Evolutionary conservation across 1,139 yeast species (phyloP), one percentile per base, ranked within the genome.

Genomic region (Eremothecium coryli): DNA sequence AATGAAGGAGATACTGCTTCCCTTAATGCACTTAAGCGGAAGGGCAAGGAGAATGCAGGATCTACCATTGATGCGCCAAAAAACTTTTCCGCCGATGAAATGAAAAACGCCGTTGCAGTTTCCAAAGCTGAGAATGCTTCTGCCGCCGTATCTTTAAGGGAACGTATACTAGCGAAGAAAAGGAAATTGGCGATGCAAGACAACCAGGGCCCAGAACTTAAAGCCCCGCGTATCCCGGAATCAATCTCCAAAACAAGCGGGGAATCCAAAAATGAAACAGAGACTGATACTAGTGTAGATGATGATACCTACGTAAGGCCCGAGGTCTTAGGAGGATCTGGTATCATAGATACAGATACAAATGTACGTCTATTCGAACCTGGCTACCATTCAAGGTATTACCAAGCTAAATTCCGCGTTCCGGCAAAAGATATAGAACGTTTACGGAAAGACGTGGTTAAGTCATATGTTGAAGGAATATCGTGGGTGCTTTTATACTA

Each of bases 401-500:
- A 93, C 53, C 66, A 70, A 37, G 67, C 70, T 31, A 93, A 93
- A 55, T 85, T 88, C 51, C 72, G 73, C 42, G 68, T 76, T 12
- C 50, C 62, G 5, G 65, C 68, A 6, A 68, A 68, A 4, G 82
- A 81, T 45, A 68, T 76, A 22, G 69, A 71, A 2, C 56, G 59
- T 11, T 66, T 74, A 24, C 70, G 80, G 35, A 69, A 70, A 40
- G 67, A 71, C 27, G 76, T 90, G 50, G 88, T 79, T 0, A 65
- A 66, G 34, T 72, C 77, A 38, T 93, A 93, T 54, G 71, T 93
- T 39, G 96, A 90, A 58, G 99, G 99, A 40, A 81, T 90, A 5
- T 76, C 95, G 12, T 93, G 99, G 99, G 95, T 81, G 1, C 65
- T 90, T 42, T 61, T 82, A 37, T 93, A 93, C 58, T 93, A 93